Conservation (phyloP, 495 filamentous ascomycete genomes). For the Penicillium bialowiezense region DNA sequence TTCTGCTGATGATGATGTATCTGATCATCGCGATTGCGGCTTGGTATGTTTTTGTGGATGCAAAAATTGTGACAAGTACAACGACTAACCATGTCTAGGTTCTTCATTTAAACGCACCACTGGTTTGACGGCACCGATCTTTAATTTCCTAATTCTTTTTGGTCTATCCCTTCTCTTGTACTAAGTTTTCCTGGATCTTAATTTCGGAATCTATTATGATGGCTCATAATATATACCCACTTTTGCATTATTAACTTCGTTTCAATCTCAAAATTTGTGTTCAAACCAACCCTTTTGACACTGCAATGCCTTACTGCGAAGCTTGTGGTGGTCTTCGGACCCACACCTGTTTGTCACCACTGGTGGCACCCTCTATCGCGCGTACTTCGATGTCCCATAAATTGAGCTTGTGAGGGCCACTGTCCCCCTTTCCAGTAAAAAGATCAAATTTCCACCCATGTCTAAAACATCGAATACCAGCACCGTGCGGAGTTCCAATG, state of each 20-base stretch:
- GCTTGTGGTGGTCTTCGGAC: conserved; percentile 15
- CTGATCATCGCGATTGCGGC: conserved; percentile 64
- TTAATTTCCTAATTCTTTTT: conserved; percentile 1
- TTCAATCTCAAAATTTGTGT: not conserved
- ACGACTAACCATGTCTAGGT: conserved; percentile 1
- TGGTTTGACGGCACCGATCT: not conserved
- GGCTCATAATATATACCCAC: conserved; percentile 5
- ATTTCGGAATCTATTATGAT: conserved; percentile 5
- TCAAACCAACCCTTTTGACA: too few relatives aligned
- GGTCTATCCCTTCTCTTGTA: conserved; percentile 2
- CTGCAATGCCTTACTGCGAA: not conserved
- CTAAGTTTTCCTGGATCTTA: not conserved
- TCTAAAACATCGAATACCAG: conserved; percentile 47
- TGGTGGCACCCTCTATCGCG: conserved; percentile 5
- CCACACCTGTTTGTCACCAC: conserved; percentile 45
- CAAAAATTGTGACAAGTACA: not conserved
- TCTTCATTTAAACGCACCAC: not conserved
- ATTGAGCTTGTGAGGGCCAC: conserved; percentile 41
- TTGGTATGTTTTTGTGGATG: conserved; percentile 38
- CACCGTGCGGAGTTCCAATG: conserved; percentile 29
- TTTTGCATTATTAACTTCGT: not conserved
- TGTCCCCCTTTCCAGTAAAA: conserved; percentile 42
- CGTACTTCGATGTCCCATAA: conserved; percentile 50
- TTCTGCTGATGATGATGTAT: conserved; percentile 71
- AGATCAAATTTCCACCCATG: conserved; percentile 55